phyloP scores from a whole-genome alignment of 1,284 basidiomycete species.

The Moniliella sp. region DNA sequence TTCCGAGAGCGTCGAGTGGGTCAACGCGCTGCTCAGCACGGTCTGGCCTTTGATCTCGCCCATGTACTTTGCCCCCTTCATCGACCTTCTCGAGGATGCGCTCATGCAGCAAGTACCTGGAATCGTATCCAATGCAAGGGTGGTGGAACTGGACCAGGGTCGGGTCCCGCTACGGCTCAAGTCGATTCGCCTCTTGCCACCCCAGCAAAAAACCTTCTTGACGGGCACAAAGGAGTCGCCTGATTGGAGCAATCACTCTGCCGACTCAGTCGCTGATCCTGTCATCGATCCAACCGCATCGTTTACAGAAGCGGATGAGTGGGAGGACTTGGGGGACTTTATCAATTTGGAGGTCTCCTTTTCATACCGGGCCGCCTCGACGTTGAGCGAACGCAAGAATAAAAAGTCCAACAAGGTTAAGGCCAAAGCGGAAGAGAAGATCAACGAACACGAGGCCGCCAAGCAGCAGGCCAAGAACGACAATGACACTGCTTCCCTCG shows the following conservation, averaged over 20 bases:
- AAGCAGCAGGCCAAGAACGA: too few relatives aligned
- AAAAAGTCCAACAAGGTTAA: conserved; percentile 2
- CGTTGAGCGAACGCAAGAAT: conserved; percentile 4
- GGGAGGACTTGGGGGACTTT: conserved; percentile 19
- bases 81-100: conserved; percentile 26
- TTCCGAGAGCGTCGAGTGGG: conserved; percentile 18
- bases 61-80: conserved; percentile 23
- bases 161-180: conserved; percentile 15
- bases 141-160: conserved; percentile 26
- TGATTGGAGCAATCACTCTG: too few relatives aligned
- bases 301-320: conserved; percentile 5
- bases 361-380: conserved; percentile 11
- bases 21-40: conserved; percentile 17
- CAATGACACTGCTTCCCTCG: too few relatives aligned
- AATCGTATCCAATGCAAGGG: conserved; percentile 19
- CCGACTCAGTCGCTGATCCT: too few relatives aligned
- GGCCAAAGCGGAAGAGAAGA: conserved; percentile 4
- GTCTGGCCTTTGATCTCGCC: conserved; percentile 24
- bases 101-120: conserved; percentile 27
- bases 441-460: not conserved
- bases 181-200: conserved; percentile 11
- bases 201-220: conserved; percentile 10
- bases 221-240: too few relatives aligned
- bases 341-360: conserved; percentile 22
- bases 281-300: too few relatives aligned